A percentile compares a stretch with the other conserved stretches of the same genome.
phyloP scores from a whole-genome alignment of 139 green algal genomes.

The Chlorella sp. region DNA sequence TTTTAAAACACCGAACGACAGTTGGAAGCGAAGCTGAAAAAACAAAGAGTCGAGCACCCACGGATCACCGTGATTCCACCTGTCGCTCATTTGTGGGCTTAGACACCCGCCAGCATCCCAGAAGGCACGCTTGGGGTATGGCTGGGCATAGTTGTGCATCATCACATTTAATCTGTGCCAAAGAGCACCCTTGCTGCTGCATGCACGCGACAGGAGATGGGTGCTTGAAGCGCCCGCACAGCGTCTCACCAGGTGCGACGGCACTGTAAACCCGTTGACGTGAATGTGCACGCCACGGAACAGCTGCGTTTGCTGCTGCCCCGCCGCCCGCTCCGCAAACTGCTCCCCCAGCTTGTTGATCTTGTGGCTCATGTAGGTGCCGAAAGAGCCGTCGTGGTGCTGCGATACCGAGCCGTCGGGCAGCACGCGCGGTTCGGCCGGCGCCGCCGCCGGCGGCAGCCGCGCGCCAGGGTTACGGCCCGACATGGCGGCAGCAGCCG shows the following conservation, averaged over 20 bases:
- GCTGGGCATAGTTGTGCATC: not conserved
- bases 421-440: not conserved
- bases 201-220: no score
- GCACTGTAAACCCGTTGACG: constrained; percentile 90
- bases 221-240: no score
- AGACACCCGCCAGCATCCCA: not conserved
- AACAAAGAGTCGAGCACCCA: no score
- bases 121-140: not conserved
- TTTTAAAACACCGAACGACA: no score
- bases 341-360: constrained; percentile 75
- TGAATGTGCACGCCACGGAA: constrained; percentile 88
- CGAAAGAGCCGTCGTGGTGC: constrained; percentile 57
- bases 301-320: constrained; percentile 52
- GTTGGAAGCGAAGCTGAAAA: no score
- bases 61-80: no score
- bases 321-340: constrained; percentile 50
- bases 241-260: constrained; percentile 60
- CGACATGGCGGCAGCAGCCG: not conserved
- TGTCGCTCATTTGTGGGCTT: no score
- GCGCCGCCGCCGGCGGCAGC: not conserved
- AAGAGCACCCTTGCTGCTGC: no score
- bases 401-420: constrained; percentile 24
- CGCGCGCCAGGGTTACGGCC: constrained; percentile 4
- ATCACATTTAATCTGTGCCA: no score
- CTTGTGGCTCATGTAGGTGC: constrained; percentile 70